These are phyloP conservation scores for Melaleuca alternifolia DNA, from an alignment of 345 rosid genomes.

Conservation along the genomic window DNA sequence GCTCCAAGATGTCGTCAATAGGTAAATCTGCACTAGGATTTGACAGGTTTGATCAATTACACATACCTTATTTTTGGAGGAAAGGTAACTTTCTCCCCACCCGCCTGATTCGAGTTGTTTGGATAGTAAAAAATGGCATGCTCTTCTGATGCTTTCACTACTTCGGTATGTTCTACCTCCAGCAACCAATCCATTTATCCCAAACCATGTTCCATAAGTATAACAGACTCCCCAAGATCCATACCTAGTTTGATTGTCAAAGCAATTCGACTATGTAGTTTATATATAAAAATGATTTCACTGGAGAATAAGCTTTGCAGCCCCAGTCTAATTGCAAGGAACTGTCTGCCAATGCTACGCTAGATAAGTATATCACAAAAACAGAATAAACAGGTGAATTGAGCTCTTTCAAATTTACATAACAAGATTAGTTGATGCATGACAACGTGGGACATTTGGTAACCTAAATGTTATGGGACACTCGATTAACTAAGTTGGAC, in stretches of 20 bases:
- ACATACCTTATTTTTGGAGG: constrained; percentile 39
- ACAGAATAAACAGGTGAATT: not conserved
- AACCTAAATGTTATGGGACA: not conserved
- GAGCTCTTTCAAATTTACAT: not conserved
- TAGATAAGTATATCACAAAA: not conserved
- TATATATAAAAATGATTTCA: not conserved
- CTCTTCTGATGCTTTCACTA: constrained; percentile 23
- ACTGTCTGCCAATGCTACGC: not conserved
- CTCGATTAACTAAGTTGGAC: not conserved
- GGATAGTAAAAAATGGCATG: constrained; percentile 47
- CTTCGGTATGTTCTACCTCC: constrained; percentile 27
- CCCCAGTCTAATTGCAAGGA: not conserved
- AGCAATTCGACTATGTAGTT: not conserved
- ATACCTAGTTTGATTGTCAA: constrained; percentile 25
- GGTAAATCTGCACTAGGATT: not conserved
- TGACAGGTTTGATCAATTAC: not conserved
- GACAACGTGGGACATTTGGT: not conserved
- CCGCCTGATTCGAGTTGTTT: constrained; percentile 53
- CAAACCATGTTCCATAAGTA: constrained; percentile 80
- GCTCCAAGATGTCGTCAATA: not conserved
- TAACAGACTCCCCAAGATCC: constrained; percentile 80
- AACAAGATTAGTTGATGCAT: not conserved
- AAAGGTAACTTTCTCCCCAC: constrained; percentile 69
- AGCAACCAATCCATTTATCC: constrained; percentile 42
- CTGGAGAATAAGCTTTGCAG: not conserved